Percentiles rank a stretch among this genome's conserved stretches.
Conservation (phyloP, 306 rosid species). For the Glycine latifolia region DNA sequence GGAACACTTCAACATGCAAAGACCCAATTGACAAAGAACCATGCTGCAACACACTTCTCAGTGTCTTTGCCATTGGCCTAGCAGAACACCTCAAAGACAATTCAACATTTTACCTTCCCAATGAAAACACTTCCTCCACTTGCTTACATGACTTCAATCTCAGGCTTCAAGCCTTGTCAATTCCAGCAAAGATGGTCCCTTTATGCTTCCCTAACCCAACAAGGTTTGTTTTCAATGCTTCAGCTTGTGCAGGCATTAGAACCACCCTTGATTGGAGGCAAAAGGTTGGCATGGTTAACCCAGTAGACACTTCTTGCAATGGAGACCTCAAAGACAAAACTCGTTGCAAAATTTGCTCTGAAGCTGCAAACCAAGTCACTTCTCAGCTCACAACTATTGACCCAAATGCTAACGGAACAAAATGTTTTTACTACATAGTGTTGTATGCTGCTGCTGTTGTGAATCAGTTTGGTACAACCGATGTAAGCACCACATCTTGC, state of each 20-base stretch:
- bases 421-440: slow-evolving; percentile 63
- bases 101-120: slow-evolving; percentile 60
- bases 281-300: slow-evolving; percentile 46
- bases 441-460: slow-evolving; percentile 74
- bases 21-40: slow-evolving; percentile 39
- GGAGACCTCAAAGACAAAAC: slow-evolving; percentile 57
- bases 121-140: slow-evolving; percentile 53
- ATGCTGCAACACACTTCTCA: slow-evolving; percentile 75
- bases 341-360: slow-evolving; percentile 59
- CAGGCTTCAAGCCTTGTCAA: slow-evolving; percentile 47
- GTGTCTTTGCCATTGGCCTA: slow-evolving; percentile 72
- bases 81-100: slow-evolving; percentile 69
- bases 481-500: slow-evolving; percentile 63
- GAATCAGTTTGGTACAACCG: slow-evolving; percentile 66
- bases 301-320: slow-evolving; percentile 56
- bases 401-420: slow-evolving; percentile 41
- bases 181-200: slow-evolving; percentile 50
- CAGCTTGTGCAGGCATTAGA: slow-evolving; percentile 65
- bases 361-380: slow-evolving; percentile 61
- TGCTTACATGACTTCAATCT: slow-evolving; percentile 61
- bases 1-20: slow-evolving; percentile 73
- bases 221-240: slow-evolving; percentile 56
- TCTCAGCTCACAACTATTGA: slow-evolving; percentile 41
- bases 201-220: slow-evolving; percentile 59
- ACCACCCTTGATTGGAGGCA: slow-evolving; percentile 58